Conservation (phyloP, 305 asterid species). For the Fraxinus platypoda region DNA sequence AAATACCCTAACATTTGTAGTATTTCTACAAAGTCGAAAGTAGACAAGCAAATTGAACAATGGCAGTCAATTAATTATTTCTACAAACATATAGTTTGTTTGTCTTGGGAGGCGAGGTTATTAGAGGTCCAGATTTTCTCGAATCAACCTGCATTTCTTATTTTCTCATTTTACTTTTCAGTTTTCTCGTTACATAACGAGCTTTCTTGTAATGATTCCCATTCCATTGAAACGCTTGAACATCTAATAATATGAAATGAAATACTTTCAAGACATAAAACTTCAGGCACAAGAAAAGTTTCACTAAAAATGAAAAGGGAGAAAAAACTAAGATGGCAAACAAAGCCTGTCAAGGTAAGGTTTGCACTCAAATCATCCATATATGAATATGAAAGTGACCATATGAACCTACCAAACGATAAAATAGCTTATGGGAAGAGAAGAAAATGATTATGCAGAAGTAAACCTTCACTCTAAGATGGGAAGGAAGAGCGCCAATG, state of each 20-base stretch:
- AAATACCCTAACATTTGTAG: neutral
- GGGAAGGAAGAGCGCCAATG: neutral
- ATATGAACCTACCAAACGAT: neutral
- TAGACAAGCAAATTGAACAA: neutral
- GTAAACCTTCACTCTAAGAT: neutral
- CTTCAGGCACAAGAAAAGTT: neutral
- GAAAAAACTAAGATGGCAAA: neutral
- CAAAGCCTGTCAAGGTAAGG: neutral
- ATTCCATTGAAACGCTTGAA: neutral
- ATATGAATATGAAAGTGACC: neutral
- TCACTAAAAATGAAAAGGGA: neutral
- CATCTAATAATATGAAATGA: neutral
- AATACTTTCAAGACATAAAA: neutral
- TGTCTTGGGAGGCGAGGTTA: neutral
- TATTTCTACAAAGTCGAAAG: neutral
- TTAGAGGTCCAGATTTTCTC: neutral
- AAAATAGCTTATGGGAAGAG: neutral
- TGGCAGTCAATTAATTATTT: neutral
- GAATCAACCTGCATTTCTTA: neutral
- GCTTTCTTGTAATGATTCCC: neutral
- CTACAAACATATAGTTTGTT: neutral
- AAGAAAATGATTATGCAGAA: neutral
- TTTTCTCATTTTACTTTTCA: neutral
- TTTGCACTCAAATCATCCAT: neutral
- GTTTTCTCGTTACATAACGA: neutral